These are phyloP conservation scores for Umbelopsis ramanniana DNA, from an alignment of 192 early-diverging fungal genomes.

Conservation along the genomic window DNA sequence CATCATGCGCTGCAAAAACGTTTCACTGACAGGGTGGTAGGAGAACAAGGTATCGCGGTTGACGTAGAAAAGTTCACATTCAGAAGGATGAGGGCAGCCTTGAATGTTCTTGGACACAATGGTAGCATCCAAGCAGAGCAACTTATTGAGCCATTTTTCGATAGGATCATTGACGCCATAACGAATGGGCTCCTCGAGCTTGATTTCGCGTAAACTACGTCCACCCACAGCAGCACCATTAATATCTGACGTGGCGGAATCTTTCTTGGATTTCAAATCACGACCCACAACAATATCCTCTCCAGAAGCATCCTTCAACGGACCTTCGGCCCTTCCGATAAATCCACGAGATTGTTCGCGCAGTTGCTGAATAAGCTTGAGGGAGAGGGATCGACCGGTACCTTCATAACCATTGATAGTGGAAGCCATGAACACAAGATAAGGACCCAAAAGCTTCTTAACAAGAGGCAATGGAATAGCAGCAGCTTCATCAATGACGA, in stretches of 20 bases:
- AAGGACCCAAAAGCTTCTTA: conserved; percentile 89
- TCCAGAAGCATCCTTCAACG: conserved; percentile 21
- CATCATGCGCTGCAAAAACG: conserved; percentile 98
- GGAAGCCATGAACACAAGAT: conserved; percentile 97
- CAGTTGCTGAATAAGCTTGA: conserved; percentile 94
- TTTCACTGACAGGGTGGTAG: conserved; percentile 95
- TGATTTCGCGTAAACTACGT: conserved; percentile 87
- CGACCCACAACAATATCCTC: conserved; percentile 52
- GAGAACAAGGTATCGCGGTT: conserved; percentile 98
- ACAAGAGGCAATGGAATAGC: conserved; percentile 97
- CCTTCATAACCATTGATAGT: conserved; percentile 99
- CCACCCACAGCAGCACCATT: conserved; percentile 47
- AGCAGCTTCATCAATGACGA: conserved; percentile 99
- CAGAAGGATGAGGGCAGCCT: conserved; percentile 91
- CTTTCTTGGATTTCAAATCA: conserved; percentile 60
- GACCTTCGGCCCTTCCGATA: conserved; percentile 49
- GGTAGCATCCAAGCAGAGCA: conserved; percentile 93
- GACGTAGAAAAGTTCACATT: conserved; percentile 96
- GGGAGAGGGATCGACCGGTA: conserved; percentile 93
- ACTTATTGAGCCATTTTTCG: conserved; percentile 94
- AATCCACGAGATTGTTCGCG: conserved; percentile 90
- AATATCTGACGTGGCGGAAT: conserved; percentile 33
- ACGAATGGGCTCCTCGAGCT: conserved; percentile 93
- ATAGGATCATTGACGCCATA: conserved; percentile 87
- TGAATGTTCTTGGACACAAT: conserved; percentile 69